A percentile compares a stretch with the other conserved stretches of the same genome.
Evolutionary conservation across 805 yeast genomes (phyloP).

Genomic region (Cyberlindnera mycetangii): DNA sequence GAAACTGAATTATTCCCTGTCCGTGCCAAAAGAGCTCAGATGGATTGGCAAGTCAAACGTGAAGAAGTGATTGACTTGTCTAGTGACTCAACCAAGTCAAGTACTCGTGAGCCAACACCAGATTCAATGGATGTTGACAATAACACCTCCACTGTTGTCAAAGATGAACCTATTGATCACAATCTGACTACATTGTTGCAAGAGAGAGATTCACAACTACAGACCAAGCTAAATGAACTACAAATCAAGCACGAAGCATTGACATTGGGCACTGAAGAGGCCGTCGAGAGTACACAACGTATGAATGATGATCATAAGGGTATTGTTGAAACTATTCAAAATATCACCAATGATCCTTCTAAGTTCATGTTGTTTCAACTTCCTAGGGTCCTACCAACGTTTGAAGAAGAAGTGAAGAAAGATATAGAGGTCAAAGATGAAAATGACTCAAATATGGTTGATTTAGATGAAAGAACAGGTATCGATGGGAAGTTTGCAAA

Average conservation of each 20-base stretch:
- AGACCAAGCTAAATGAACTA: conserved; percentile 29
- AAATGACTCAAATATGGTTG: conserved; percentile 6
- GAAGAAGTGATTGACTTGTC: conserved; percentile 9
- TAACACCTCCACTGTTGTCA: conserved; percentile 17
- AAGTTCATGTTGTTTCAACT: conserved; percentile 37
- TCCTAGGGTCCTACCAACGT: conserved; percentile 36
- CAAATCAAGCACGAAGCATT: conserved; percentile 28
- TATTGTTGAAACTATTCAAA: conserved; percentile 28
- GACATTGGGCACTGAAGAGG: conserved; percentile 33
- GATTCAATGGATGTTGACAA: conserved; percentile 10
- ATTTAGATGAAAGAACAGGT: conserved; percentile 5
- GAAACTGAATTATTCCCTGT: conserved; percentile 66
- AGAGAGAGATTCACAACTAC: conserved; percentile 27
- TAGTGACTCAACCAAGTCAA: conserved; percentile 7
- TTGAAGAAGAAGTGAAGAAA: conserved; percentile 21
- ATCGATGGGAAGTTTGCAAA: conserved; percentile 66
- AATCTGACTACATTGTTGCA: conserved; percentile 20
- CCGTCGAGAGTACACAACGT: conserved; percentile 34
- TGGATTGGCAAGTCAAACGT: conserved; percentile 38
- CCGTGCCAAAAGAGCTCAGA: conserved; percentile 54
- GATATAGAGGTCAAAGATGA: conserved; percentile 14
- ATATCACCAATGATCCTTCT: conserved; percentile 32
- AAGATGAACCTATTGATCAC: conserved; percentile 23
- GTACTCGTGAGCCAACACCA: conserved; percentile 28
- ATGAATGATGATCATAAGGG: conserved; percentile 38